phyloP scores from a whole-genome alignment of 257 asterid species.

The Solanum ahanhuiri region DNA sequence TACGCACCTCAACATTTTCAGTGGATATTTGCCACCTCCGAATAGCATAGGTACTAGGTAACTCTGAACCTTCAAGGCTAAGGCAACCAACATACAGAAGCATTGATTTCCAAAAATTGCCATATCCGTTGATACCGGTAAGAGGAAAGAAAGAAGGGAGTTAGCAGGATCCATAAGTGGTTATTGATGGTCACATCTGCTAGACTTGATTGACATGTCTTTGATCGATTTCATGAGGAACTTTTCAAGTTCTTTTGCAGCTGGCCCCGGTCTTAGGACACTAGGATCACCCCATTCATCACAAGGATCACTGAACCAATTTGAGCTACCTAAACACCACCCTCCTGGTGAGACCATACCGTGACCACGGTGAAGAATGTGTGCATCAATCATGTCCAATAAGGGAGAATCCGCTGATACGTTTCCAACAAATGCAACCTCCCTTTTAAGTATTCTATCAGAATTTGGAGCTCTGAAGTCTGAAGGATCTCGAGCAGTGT shows the following conservation, averaged over 20 bases:
- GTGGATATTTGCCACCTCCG: background rate
- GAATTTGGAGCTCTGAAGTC: background rate
- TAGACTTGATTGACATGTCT: conserved; percentile 1
- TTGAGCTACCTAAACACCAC: conserved; percentile 31
- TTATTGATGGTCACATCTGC: conserved; percentile 1
- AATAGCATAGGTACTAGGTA: background rate
- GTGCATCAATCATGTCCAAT: conserved; percentile 26
- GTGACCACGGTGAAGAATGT: conserved; percentile 13
- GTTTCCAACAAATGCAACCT: conserved; percentile 26
- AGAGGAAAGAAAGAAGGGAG: background rate
- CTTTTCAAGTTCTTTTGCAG: conserved; percentile 21
- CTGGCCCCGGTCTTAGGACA: conserved; percentile 26
- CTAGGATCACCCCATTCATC: conserved; percentile 21
- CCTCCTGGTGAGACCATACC: conserved; percentile 27
- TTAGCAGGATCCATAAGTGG: background rate
- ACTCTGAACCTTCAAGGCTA: background rate
- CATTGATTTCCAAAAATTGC: background rate
- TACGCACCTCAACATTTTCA: background rate
- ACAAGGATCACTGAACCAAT: conserved; percentile 24
- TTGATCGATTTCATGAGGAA: conserved; percentile 14
- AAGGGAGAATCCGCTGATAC: conserved; percentile 11
- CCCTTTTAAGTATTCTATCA: conserved; percentile 6
- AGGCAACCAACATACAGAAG: background rate
- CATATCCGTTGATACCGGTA: background rate
- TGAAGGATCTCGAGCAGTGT: background rate